These are phyloP conservation scores for Spencermartinsiella ligniputridi DNA, from an alignment of 1,139 yeast species.

Conservation along the genomic window DNA sequence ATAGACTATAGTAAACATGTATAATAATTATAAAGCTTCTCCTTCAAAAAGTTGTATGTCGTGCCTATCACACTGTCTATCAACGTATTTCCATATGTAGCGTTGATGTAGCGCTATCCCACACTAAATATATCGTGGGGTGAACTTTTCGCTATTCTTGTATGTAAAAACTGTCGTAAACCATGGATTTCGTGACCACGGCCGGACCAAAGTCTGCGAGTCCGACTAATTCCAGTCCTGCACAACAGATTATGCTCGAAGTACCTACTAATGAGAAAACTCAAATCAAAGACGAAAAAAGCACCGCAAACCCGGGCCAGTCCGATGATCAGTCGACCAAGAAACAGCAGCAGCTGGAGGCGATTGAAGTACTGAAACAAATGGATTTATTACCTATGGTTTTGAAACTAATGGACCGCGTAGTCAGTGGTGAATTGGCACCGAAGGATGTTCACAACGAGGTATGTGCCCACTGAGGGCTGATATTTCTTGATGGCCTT, in stretches of 20 bases:
- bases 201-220: neutral
- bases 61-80: no score
- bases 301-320: neutral
- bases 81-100: no score
- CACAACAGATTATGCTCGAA: neutral
- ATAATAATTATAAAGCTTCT: no score
- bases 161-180: no score
- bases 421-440: slow-evolving; percentile 18
- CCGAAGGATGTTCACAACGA: slow-evolving; percentile 26
- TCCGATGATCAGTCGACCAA: neutral
- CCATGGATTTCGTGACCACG: neutral
- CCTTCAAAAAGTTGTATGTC: no score
- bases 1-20: no score
- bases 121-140: no score
- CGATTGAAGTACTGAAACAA: slow-evolving; percentile 16
- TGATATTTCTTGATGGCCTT: no score
- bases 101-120: no score
- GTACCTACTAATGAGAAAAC: neutral
- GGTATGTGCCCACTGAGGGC: slow-evolving; percentile 8
- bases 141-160: no score
- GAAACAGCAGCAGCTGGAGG: slow-evolving; percentile 7
- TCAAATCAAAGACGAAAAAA: neutral
- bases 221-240: neutral
- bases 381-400: slow-evolving; percentile 25
- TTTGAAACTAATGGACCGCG: slow-evolving; percentile 22